A percentile compares a stretch with the other conserved stretches of the same genome.
Conservation (phyloP, 495 filamentous ascomycete species). For the Aspergillus cristatus region DNA sequence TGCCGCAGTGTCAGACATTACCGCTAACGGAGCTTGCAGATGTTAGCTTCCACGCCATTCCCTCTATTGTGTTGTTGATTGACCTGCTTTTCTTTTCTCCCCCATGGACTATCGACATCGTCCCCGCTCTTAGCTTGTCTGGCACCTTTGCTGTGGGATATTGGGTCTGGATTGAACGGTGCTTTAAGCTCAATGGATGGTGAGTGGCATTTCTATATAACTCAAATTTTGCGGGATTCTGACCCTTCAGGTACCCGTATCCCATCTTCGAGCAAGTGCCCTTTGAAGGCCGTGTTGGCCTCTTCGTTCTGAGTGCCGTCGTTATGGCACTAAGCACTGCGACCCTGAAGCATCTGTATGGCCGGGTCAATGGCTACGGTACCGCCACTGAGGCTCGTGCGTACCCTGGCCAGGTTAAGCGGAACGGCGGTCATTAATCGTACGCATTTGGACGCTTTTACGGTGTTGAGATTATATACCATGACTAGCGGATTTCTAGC, state of each 20-base stretch:
- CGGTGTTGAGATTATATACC: too few species aligned
- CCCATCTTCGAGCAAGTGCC: conserved; percentile 62
- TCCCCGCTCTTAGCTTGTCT: conserved; percentile 54
- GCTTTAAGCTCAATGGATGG: conserved; percentile 68
- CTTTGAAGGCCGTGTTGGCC: conserved; percentile 49
- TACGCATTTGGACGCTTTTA: too few species aligned
- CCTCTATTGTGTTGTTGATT: conserved; percentile 57
- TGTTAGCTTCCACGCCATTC: conserved; percentile 70
- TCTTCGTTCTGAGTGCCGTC: conserved; percentile 62
- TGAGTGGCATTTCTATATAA: conserved; percentile 22
- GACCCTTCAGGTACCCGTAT: conserved; percentile 66
- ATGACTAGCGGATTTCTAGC: too few species aligned
- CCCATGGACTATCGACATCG: conserved; percentile 62
- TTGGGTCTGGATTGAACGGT: conserved; percentile 84
- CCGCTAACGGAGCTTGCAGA: conserved; percentile 36
- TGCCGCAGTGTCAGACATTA: neutral
- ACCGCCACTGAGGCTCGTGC: conserved; percentile 13
- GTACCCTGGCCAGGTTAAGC: conserved; percentile 23
- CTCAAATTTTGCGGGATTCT: neutral
- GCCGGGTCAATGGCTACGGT: conserved; percentile 56
- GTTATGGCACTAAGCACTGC: conserved; percentile 64
- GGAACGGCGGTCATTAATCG: conserved; percentile 16
- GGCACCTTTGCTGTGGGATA: conserved; percentile 60
- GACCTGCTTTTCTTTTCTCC: conserved; percentile 72
- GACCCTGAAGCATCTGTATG: conserved; percentile 58